A percentile compares a stretch with the other conserved stretches of the same genome.
These are phyloP conservation scores for Irpex lacteus DNA, from an alignment of 1,284 basidiomycete genomes.

Conservation along the genomic window DNA sequence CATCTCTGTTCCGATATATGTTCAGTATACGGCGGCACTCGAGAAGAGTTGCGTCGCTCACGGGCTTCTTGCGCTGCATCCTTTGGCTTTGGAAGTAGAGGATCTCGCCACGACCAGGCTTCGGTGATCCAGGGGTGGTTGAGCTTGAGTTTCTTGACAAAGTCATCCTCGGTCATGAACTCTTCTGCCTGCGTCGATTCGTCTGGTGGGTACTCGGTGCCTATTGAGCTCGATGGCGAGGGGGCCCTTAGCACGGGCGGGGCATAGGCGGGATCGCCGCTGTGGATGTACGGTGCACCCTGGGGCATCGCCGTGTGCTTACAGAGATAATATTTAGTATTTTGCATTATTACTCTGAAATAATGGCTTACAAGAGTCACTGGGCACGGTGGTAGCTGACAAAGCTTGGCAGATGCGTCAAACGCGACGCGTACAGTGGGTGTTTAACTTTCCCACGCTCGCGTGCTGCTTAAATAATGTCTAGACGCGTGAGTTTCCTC, in stretches of 20 bases:
- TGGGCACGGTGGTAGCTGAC: constrained; percentile 6
- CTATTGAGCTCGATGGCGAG: constrained; percentile 71
- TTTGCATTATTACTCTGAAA: background rate
- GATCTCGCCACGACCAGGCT: constrained; percentile 35
- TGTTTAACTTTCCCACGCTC: constrained; percentile 20
- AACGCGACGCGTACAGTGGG: constrained; percentile 1
- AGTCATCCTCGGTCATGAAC: constrained; percentile 47
- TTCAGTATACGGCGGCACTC: background rate
- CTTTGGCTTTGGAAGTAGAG: constrained; percentile 21
- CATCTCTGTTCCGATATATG: constrained; percentile 25
- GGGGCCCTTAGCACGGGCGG: constrained; percentile 63
- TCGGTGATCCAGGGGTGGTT: constrained; percentile 43
- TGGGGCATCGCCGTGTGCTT: constrained; percentile 16
- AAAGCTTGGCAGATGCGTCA: constrained; percentile 10
- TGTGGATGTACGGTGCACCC: constrained; percentile 30
- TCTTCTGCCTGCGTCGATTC: constrained; percentile 55
- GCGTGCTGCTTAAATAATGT: constrained; percentile 9
- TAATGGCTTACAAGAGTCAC: background rate
- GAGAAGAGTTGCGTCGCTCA: constrained; percentile 26
- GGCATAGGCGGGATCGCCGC: constrained; percentile 46
- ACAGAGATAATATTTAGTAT: background rate
- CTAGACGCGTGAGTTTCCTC: constrained; percentile 8
- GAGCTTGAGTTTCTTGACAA: constrained; percentile 52
- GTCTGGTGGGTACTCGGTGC: constrained; percentile 61
- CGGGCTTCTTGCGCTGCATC: constrained; percentile 38